These are phyloP conservation scores for Luffa acutangula DNA, from an alignment of 306 rosid genomes.

Conservation along the genomic window DNA sequence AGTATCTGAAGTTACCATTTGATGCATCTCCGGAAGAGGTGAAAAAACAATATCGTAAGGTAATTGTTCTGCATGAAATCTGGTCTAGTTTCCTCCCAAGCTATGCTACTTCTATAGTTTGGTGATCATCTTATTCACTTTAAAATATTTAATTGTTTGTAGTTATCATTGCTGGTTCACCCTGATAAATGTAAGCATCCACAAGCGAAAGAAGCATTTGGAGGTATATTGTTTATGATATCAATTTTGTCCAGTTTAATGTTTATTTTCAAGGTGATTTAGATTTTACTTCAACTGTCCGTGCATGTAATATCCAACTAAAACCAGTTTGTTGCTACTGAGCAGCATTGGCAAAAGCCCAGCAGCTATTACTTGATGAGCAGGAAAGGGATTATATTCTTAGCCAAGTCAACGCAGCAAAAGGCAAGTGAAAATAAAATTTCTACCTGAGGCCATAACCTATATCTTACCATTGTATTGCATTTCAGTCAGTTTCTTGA, in stretches of 20 bases:
- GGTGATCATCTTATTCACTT: neutral
- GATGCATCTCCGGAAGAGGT: constrained; percentile 64
- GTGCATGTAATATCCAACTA: constrained; percentile 2
- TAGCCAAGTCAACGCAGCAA: constrained; percentile 80
- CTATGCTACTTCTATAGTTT: neutral
- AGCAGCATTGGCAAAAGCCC: constrained; percentile 95
- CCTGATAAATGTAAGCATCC: constrained; percentile 99
- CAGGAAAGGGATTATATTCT: constrained; percentile 88
- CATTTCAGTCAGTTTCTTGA: neutral
- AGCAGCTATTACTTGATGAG: constrained; percentile 80
- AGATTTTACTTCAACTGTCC: neutral
- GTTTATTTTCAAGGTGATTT: neutral
- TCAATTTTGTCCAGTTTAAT: neutral
- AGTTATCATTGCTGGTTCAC: constrained; percentile 90
- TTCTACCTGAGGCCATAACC: neutral
- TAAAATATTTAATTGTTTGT: constrained; percentile 14
- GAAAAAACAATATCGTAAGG: constrained; percentile 92
- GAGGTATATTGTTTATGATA: constrained; percentile 38
- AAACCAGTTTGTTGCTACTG: constrained; percentile 19
- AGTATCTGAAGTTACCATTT: constrained; percentile 70
- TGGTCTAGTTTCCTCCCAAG: neutral
- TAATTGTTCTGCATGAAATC: constrained; percentile 18
- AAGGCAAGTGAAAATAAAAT: constrained; percentile 46
- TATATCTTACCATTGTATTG: neutral
- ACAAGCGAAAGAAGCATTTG: constrained; percentile 96